Percentiles rank a stretch among this genome's conserved stretches.
Conservation (phyloP, 2,329 filamentous ascomycete genomes). For the Diaporthe australafricana region DNA sequence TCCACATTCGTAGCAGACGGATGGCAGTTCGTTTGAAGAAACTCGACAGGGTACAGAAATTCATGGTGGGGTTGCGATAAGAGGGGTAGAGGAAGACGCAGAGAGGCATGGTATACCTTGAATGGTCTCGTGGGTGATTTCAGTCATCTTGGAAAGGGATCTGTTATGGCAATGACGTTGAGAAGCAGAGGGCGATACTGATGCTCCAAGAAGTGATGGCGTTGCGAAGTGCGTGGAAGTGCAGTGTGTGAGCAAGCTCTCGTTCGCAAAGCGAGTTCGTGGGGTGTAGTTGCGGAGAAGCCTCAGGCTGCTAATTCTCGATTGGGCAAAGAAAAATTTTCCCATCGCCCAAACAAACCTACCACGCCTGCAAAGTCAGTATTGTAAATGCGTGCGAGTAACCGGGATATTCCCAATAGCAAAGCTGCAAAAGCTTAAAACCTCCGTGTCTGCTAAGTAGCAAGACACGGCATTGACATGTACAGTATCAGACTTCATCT, state of each 20-base stretch:
- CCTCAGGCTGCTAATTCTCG: conserved; percentile 17
- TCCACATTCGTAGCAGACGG: background rate
- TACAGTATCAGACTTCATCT: background rate
- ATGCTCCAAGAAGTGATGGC: background rate
- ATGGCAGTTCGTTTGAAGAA: background rate
- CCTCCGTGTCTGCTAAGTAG: background rate
- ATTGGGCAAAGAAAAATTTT: conserved; percentile 32
- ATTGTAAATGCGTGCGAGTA: background rate
- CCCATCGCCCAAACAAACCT: conserved; percentile 28
- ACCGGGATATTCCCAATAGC: background rate
- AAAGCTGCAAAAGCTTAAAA: background rate
- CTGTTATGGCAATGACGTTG: background rate
- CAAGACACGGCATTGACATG: background rate
- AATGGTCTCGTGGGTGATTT: conserved; percentile 69
- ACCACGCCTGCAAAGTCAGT: background rate
- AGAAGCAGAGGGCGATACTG: background rate
- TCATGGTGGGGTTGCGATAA: conserved; percentile 39
- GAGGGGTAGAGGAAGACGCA: conserved; percentile 39
- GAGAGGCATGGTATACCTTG: conserved; percentile 59
- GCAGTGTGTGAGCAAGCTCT: conserved; percentile 6
- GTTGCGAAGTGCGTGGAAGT: background rate
- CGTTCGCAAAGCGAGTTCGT: conserved; percentile 9
- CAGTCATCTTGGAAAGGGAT: conserved; percentile 55
- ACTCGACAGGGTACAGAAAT: background rate
- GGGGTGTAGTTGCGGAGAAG: conserved; percentile 31